Evolutionary conservation across 2,329 filamentous ascomycete species (phyloP), one percentile per base, ranked within the genome.

Genomic region (Hypoxylon sp.): DNA sequence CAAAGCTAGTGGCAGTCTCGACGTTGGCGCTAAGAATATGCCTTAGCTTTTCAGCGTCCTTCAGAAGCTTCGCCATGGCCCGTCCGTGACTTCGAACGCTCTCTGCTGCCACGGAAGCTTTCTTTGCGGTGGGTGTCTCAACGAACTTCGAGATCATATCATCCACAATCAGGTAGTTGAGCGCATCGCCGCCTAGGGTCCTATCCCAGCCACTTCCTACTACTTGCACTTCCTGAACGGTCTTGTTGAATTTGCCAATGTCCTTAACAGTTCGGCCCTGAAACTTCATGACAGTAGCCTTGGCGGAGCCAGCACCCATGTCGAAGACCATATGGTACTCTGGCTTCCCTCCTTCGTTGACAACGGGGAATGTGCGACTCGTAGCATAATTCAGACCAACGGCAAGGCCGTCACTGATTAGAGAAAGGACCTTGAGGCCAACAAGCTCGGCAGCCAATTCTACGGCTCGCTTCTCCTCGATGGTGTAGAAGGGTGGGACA

Each of bases 381-480:
- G 94, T 98, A 47, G 96, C 96, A 80, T 98, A 99, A 82, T 99
- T 97, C 73, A 99, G 83, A 26, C 94, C 96, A 64, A 99, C 95
- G 33, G 96, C 94, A 69, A 98, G 82, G 14, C 94, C 94, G 78
- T 99, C 96, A 72, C 91, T 96, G 71, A 99, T 87, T 66, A 98
- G 84, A 59, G 91, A 90, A 73, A 98, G 87, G 11, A 98, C 90
- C 75, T 93, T 94, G 73, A 99, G 84, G 13, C 94, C 95, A 8
- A 96, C 94, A 76, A 99, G 84, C 62, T 96, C 90, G 11, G 94
- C 94, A 9, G 96, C 94, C 74, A 94, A 83, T 78, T 93, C 88
- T 5, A 98, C 85, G 50, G 95, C 94, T 72, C 93, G 89, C 86
- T 92, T 95, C 85, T 99, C 96, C 74, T 97, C 93, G 0, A 89